Percentiles rank a stretch among this genome's conserved stretches.
Evolutionary conservation across 1,284 basidiomycete species (phyloP).

Genomic region (Malassezia dermatis): DNA sequence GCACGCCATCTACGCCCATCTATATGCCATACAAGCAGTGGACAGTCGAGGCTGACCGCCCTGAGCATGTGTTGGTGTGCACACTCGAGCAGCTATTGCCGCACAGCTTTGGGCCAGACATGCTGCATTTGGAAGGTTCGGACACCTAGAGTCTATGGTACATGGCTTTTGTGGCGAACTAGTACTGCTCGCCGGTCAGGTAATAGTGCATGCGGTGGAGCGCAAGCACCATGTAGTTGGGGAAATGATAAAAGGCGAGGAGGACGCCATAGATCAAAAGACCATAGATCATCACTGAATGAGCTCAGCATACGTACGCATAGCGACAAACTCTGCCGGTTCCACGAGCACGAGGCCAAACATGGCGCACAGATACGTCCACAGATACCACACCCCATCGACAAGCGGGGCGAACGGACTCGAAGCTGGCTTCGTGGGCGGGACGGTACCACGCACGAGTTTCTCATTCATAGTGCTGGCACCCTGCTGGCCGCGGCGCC

Average conservation of each 20-base stretch:
- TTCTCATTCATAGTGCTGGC: background rate
- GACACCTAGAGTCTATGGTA: background rate
- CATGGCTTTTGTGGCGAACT: background rate
- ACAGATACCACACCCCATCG: slow-evolving; percentile 1
- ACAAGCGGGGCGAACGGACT: background rate
- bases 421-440: background rate
- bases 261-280: background rate
- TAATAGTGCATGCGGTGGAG: slow-evolving; percentile 17
- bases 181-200: slow-evolving; percentile 10
- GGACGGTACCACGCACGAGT: background rate
- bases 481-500: background rate
- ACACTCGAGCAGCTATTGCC: slow-evolving; percentile 67
- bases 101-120: slow-evolving; percentile 74
- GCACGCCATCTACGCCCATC: slow-evolving; percentile 60
- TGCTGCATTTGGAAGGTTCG: background rate
- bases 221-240: slow-evolving; percentile 2
- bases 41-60: background rate
- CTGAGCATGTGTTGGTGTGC: slow-evolving; percentile 50
- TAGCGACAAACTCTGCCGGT: slow-evolving; percentile 1
- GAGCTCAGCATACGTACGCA: slow-evolving; percentile 3
- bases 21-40: slow-evolving; percentile 52
- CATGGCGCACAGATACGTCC: background rate
- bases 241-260: slow-evolving; percentile 6
- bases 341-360: slow-evolving; percentile 6
- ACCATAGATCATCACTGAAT: slow-evolving; percentile 8